Evolutionary conservation across 306 rosid species (phyloP), one percentile per base, ranked within the genome.

Genomic region (Prinsepia uniflora): DNA sequence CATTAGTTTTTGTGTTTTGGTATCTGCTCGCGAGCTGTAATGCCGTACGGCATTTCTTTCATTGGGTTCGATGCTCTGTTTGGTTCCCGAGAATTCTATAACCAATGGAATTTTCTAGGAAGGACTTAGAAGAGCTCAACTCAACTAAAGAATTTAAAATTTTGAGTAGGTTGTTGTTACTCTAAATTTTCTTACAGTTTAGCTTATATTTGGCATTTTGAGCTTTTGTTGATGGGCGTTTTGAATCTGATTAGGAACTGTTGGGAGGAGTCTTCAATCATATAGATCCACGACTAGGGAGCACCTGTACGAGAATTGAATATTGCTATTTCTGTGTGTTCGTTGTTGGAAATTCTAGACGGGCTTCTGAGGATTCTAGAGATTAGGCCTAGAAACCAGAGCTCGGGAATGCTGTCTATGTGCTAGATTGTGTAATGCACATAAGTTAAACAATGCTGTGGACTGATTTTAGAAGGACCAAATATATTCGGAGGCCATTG

Each of bases 231-330:
- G 63, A 67, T 64, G 63, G 55, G 41, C n/a, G 14, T 62, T 78
- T 75, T 72, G 18, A 5, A 53, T 63, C 56, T 79, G 58, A 42
- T 12, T 73, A 75, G 84, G 80, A 78, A 18, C 70, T 73, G 60
- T 59, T 77, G 68, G 68, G 57, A 7, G 57, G 73, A 43, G 24
- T 77, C 65, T 67, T 65, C n/a, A n/a, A n/a, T n/a, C 41, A 55
- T 67, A 75, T 74, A 74, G 70, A 65, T 65, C 77, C 76, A 24
- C 47, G 34, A 20, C 3, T 60, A 68, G 61, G 18, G 65, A 71
- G 62, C 52, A 48, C 63, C 53, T 64, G n/a, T 64, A 70, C 42
- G 53, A 56, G 75, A 64, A 71, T 70, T 76, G 17, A 30, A 30
- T 55, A 56, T 50, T 72, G 72, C 67, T 53, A 68, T 34, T 69